A percentile compares a stretch with the other conserved stretches of the same genome.
Evolutionary conservation across 768 basidiomycete genomes (phyloP).

Genomic region (Leccinum fibrillosum): DNA sequence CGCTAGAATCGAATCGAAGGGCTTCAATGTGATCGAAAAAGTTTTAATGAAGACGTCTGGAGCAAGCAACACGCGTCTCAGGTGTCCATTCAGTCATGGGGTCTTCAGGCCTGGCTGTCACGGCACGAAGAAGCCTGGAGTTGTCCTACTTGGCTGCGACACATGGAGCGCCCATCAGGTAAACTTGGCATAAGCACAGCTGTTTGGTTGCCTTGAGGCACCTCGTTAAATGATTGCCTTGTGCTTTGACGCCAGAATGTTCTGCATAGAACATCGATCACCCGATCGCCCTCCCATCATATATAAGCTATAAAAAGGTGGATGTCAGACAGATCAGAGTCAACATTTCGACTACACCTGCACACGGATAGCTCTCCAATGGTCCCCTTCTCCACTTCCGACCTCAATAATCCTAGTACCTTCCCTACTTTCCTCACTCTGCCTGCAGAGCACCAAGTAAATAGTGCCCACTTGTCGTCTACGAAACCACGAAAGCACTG

Average conservation of each 20-base stretch:
- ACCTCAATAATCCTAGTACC: constrained; percentile 23
- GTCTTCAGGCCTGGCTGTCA: constrained; percentile 1
- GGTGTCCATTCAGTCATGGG: not conserved
- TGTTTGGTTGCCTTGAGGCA: not conserved
- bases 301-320: constrained; percentile 13
- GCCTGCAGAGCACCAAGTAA: constrained; percentile 22
- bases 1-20: not conserved
- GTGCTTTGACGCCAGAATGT: not conserved
- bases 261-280: not conserved
- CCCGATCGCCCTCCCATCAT: not conserved
- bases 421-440: constrained; percentile 25
- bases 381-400: constrained; percentile 19
- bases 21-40: not conserved
- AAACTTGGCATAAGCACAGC: not conserved
- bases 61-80: not conserved
- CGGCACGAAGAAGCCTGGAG: constrained; percentile 6
- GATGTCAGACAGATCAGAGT: not conserved
- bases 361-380: constrained; percentile 13
- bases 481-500: constrained; percentile 28
- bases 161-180: not conserved
- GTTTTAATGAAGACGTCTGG: constrained; percentile 2
- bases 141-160: not conserved
- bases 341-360: not conserved
- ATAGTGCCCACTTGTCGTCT: constrained; percentile 19
- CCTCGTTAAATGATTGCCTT: not conserved